Percentiles rank a stretch among this genome's conserved stretches.
These are phyloP conservation scores for Fragaria iinumae DNA, from an alignment of 306 rosid species.

Conservation along the genomic window DNA sequence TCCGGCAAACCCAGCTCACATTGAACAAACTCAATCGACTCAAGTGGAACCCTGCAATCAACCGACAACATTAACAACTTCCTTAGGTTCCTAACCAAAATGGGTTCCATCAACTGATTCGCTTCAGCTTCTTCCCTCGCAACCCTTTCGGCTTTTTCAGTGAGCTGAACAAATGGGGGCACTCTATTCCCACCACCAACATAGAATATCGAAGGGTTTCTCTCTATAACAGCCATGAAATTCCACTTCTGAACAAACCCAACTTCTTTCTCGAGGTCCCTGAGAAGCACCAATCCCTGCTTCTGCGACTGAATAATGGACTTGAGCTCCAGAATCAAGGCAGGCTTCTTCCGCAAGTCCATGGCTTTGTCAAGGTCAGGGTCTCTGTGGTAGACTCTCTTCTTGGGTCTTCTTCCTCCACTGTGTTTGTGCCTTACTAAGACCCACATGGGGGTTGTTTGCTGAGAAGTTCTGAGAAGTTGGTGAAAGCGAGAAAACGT, in stretches of 20 bases:
- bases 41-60: slow-evolving; percentile 64
- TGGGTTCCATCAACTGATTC: slow-evolving; percentile 59
- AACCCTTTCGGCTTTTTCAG: slow-evolving; percentile 44
- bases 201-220: slow-evolving; percentile 61
- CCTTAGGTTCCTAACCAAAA: slow-evolving; percentile 47
- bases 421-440: slow-evolving; percentile 46
- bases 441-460: slow-evolving; percentile 22
- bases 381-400: slow-evolving; percentile 62
- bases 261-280: slow-evolving; percentile 78
- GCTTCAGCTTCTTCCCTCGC: slow-evolving; percentile 39
- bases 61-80: slow-evolving; percentile 54
- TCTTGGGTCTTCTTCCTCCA: slow-evolving; percentile 82
- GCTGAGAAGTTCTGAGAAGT: not conserved
- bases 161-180: slow-evolving; percentile 57
- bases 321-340: slow-evolving; percentile 55
- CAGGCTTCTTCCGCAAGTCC: slow-evolving; percentile 79
- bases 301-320: slow-evolving; percentile 65
- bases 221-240: slow-evolving; percentile 72
- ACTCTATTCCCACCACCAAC: slow-evolving; percentile 45
- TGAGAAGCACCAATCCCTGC: slow-evolving; percentile 35
- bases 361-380: slow-evolving; percentile 67
- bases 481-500: slow-evolving; percentile 5
- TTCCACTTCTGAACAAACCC: slow-evolving; percentile 90
- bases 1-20: slow-evolving; percentile 64
- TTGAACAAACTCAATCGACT: slow-evolving; percentile 54